These are phyloP conservation scores for Datisca glomerata DNA, from an alignment of 306 rosid species.

Conservation along the genomic window DNA sequence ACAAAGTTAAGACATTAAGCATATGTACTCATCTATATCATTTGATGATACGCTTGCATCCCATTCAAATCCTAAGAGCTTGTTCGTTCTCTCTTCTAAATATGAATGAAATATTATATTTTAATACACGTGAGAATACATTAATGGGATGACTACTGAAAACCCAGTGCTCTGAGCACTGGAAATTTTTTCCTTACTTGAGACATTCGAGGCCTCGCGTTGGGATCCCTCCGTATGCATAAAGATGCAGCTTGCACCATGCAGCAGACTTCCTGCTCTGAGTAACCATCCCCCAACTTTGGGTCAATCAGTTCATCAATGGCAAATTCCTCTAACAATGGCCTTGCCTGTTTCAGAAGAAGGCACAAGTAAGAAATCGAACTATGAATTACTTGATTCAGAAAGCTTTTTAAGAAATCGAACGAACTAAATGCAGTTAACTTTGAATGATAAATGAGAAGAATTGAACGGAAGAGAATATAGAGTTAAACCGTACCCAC, in stretches of 20 bases:
- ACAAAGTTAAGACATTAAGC: background rate
- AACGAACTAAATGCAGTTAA: no score
- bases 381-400: background rate
- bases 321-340: slow-evolving; percentile 66
- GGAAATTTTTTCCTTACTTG: slow-evolving; percentile 54
- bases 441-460: background rate
- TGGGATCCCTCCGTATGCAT: slow-evolving; percentile 90
- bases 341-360: slow-evolving; percentile 62
- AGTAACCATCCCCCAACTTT: slow-evolving; percentile 48
- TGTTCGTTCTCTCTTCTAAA: no score
- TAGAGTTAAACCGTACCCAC: slow-evolving; percentile 62
- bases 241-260: slow-evolving; percentile 88
- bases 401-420: background rate
- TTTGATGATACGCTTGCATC: no score
- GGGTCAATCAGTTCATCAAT: slow-evolving; percentile 87
- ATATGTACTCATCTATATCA: background rate
- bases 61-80: no score
- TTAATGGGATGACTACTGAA: no score
- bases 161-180: no score
- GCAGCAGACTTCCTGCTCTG: slow-evolving; percentile 75
- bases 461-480: no score
- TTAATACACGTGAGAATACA: no score
- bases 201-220: slow-evolving; percentile 88
- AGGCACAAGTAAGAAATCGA: background rate
- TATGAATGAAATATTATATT: no score